These are phyloP conservation scores for Botrytis elliptica DNA, from an alignment of 2,329 filamentous ascomycete species.

Conservation along the genomic window DNA sequence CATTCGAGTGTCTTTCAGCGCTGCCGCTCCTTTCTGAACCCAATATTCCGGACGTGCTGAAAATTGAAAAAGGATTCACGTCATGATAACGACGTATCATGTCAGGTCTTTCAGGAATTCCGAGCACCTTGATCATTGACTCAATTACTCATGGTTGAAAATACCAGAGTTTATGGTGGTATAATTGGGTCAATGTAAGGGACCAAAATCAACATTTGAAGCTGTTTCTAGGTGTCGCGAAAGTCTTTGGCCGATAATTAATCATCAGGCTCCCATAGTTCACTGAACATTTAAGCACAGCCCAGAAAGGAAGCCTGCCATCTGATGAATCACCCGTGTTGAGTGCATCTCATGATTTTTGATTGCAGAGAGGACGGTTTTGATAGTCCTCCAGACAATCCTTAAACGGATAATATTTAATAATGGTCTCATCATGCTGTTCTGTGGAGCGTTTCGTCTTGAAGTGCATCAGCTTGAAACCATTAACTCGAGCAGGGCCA, in stretches of 20 bases:
- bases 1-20: background rate
- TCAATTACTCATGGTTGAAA: background rate
- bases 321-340: background rate
- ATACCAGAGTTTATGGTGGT: background rate
- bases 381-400: background rate
- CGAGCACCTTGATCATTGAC: background rate
- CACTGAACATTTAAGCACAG: background rate
- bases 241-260: no score
- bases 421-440: background rate
- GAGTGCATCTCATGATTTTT: background rate
- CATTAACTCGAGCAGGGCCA: constrained; percentile 12
- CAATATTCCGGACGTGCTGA: background rate
- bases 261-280: background rate
- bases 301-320: background rate
- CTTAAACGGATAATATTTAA: constrained; percentile 13
- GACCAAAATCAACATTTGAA: background rate
- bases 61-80: background rate
- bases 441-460: background rate
- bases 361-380: background rate
- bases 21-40: background rate
- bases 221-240: background rate
- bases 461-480: constrained; percentile 7
- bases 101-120: no score
- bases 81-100: background rate
- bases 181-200: background rate